Percentiles rank a stretch among this genome's conserved stretches.
Conservation (phyloP, 2,329 filamentous ascomycete genomes). For the Zalaria obscura region DNA sequence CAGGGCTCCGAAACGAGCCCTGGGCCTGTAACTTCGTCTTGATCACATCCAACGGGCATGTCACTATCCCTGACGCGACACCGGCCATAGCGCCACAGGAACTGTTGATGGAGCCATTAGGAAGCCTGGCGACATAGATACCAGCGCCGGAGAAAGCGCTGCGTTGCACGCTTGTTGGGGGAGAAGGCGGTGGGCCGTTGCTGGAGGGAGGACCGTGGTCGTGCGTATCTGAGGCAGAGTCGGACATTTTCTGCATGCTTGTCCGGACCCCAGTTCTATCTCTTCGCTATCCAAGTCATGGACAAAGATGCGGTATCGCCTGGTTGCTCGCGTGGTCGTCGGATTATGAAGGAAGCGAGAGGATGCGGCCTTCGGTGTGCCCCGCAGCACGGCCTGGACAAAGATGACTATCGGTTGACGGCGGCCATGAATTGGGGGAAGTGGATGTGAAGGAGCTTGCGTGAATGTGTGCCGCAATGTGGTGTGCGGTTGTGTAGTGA, state of each 20-base stretch:
- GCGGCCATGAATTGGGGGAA: constrained; percentile 4
- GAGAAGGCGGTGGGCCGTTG: not conserved
- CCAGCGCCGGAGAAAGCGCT: constrained; percentile 18
- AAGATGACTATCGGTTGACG: constrained; percentile 2
- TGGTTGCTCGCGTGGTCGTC: not conserved
- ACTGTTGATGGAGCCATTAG: constrained; percentile 55
- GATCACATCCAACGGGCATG: constrained; percentile 95
- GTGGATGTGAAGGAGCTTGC: not conserved
- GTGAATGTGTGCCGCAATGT: not conserved
- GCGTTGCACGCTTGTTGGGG: not conserved
- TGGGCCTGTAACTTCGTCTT: constrained; percentile 97
- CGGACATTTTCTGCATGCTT: constrained; percentile 3
- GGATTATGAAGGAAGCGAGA: no score
- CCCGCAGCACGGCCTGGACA: constrained; percentile 1
- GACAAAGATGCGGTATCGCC: not conserved
- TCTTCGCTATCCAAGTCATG: not conserved
- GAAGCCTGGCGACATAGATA: constrained; percentile 30
- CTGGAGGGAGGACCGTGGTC: constrained; percentile 13
- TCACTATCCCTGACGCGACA: constrained; percentile 85
- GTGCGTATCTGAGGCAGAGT: constrained; percentile 11
- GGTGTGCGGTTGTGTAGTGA: no score
- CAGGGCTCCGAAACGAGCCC: constrained; percentile 56
- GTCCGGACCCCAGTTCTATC: not conserved
- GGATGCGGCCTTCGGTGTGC: not conserved
- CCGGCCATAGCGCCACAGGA: constrained; percentile 79